Evolutionary conservation across 2,329 filamentous ascomycete genomes (phyloP).

Genomic region (Colletotrichum coccodes): DNA sequence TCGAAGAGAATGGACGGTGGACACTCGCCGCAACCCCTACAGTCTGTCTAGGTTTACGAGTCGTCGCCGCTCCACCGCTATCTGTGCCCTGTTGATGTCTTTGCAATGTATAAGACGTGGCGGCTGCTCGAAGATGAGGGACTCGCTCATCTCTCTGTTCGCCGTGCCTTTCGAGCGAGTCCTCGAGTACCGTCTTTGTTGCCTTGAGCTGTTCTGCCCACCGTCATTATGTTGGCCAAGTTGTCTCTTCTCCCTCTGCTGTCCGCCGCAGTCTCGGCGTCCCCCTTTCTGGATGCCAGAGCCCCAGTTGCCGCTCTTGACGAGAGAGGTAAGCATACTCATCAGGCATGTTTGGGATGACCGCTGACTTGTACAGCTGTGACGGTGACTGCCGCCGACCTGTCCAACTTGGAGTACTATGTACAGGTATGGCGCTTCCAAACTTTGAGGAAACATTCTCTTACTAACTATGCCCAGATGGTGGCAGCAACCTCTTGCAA

Average conservation of each 20-base stretch:
- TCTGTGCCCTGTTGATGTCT: not conserved
- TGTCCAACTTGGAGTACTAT: slow-evolving; percentile 57
- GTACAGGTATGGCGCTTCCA: slow-evolving; percentile 45
- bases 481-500: slow-evolving; percentile 66
- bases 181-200: slow-evolving; percentile 7
- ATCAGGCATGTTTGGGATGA: not conserved
- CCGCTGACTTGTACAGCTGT: slow-evolving; percentile 12
- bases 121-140: not conserved
- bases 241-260: slow-evolving; percentile 31
- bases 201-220: not conserved
- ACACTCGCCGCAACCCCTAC: slow-evolving; percentile 14
- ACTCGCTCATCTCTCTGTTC: not conserved
- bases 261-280: slow-evolving; percentile 28
- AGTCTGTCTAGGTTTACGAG: slow-evolving; percentile 4
- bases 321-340: slow-evolving; percentile 43
- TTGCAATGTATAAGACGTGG: slow-evolving; percentile 26
- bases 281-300: slow-evolving; percentile 20
- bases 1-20: not conserved
- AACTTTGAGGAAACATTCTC: not conserved
- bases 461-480: slow-evolving; percentile 42
- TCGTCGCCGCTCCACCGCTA: slow-evolving; percentile 14
- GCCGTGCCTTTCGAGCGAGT: slow-evolving; percentile 17
- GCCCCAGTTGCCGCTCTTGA: slow-evolving; percentile 37
- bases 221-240: slow-evolving; percentile 34
- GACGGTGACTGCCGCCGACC: slow-evolving; percentile 42